A percentile compares a stretch with the other conserved stretches of the same genome.
Evolutionary conservation across 106 monocot species (phyloP).

Genomic region (Platanthera zijinensis): DNA sequence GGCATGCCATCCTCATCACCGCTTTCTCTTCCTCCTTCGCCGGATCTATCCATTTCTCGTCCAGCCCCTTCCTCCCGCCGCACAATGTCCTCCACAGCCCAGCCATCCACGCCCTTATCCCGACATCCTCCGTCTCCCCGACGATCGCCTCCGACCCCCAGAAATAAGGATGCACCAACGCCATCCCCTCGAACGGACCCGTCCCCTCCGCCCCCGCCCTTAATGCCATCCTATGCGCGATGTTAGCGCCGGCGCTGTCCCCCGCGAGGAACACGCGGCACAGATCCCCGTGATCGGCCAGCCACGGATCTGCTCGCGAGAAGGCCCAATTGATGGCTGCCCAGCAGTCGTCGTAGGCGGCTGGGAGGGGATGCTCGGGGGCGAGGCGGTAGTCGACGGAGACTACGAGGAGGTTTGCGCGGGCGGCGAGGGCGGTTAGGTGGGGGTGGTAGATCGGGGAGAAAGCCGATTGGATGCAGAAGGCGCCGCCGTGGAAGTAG

Average conservation of each 20-base stretch:
- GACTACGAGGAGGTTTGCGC: slow-evolving; percentile 13
- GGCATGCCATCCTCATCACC: slow-evolving; percentile 12
- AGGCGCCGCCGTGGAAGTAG: slow-evolving; percentile 20
- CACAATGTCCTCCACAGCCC: slow-evolving; percentile 28
- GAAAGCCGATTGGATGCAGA: slow-evolving; percentile 5
- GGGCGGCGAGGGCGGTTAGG: slow-evolving; percentile 3
- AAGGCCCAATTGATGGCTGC: slow-evolving; percentile 15
- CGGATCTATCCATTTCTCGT: slow-evolving; percentile 16
- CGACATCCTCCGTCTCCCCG: background rate
- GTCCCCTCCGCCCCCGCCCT: background rate
- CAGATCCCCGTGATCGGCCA: slow-evolving; percentile 2
- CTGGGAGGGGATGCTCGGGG: slow-evolving; percentile 51
- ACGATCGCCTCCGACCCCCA: slow-evolving; percentile 9
- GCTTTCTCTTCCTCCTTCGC: slow-evolving; percentile 17
- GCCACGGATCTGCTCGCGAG: slow-evolving; percentile 2
- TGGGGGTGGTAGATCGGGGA: slow-evolving; percentile 6
- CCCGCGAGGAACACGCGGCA: slow-evolving; percentile 11
- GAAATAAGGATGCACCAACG: slow-evolving; percentile 10
- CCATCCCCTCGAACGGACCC: slow-evolving; percentile 4
- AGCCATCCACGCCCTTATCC: slow-evolving; percentile 24
- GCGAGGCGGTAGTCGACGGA: slow-evolving; percentile 63
- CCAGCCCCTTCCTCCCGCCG: slow-evolving; percentile 11
- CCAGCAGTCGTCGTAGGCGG: slow-evolving; percentile 47
- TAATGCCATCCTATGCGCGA: slow-evolving; percentile 25
- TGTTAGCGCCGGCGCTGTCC: slow-evolving; percentile 21